These are phyloP conservation scores for Clathrospora elynae DNA, from an alignment of 2,329 filamentous ascomycete species.

Conservation along the genomic window DNA sequence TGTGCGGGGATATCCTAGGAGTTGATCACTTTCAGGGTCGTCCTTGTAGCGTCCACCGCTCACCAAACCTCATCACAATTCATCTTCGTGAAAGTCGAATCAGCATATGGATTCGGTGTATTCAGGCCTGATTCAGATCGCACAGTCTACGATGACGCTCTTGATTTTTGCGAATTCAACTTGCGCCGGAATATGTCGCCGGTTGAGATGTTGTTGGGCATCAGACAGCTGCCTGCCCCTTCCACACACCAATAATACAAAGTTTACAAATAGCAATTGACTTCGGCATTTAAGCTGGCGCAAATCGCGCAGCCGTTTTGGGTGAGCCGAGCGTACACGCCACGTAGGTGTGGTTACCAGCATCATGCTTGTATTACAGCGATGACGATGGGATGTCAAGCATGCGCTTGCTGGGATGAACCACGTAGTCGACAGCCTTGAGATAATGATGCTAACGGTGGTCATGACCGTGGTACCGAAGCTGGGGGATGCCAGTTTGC, in stretches of 20 bases:
- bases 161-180: constrained; percentile 5
- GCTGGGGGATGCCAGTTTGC: background rate
- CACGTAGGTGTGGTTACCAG: constrained; percentile 14
- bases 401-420: constrained; percentile 4
- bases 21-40: too few relatives aligned
- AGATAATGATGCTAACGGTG: too few relatives aligned
- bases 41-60: constrained; percentile 11
- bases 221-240: constrained; percentile 9
- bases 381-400: constrained; percentile 16
- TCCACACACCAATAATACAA: constrained; percentile 5
- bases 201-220: constrained; percentile 1
- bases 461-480: too few relatives aligned
- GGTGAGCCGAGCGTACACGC: constrained; percentile 3
- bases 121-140: constrained; percentile 12
- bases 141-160: constrained; percentile 10
- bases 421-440: too few relatives aligned
- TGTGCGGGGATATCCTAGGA: too few relatives aligned
- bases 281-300: constrained; percentile 12
- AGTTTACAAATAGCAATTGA: constrained; percentile 6
- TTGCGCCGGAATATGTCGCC: constrained; percentile 1
- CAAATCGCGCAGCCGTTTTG: constrained; percentile 20
- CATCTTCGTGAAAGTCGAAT: constrained; percentile 9
- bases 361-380: constrained; percentile 20
- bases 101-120: constrained; percentile 1
- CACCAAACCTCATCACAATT: constrained; percentile 7